Conservation (phyloP, 1,139 yeast genomes). For the Hemisphaericaspora lyxosophila region DNA sequence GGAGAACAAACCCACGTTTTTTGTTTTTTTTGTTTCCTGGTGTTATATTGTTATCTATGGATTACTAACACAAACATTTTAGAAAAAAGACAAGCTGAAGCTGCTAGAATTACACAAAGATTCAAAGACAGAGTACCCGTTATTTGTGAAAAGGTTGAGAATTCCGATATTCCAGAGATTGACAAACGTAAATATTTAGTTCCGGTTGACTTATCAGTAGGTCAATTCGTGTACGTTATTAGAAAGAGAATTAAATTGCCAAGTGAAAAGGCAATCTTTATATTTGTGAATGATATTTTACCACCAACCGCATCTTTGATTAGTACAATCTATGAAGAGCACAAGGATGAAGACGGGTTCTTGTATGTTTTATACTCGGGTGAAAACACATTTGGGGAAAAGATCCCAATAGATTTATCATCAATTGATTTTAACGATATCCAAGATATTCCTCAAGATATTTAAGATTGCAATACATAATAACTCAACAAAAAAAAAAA, state of each 20-base stretch:
- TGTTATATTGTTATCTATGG: background rate
- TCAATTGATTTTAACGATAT: slow-evolving; percentile 13
- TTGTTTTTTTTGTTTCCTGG: too few relatives aligned
- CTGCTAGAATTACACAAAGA: slow-evolving; percentile 85
- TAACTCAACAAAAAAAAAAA: background rate
- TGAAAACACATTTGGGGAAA: slow-evolving; percentile 74
- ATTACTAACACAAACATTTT: slow-evolving; percentile 21
- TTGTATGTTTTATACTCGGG: slow-evolving; percentile 90
- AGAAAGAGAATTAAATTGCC: slow-evolving; percentile 95
- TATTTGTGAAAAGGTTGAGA: slow-evolving; percentile 96
- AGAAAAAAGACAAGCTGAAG: slow-evolving; percentile 96
- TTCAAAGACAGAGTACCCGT: slow-evolving; percentile 93
- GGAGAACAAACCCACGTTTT: background rate
- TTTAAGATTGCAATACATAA: background rate
- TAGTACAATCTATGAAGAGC: slow-evolving; percentile 93
- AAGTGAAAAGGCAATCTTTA: slow-evolving; percentile 96
- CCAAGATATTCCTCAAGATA: slow-evolving; percentile 2
- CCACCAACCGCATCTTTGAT: slow-evolving; percentile 98
- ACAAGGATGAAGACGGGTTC: slow-evolving; percentile 96
- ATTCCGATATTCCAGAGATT: slow-evolving; percentile 92
- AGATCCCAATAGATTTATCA: slow-evolving; percentile 25
- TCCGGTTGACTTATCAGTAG: slow-evolving; percentile 94
- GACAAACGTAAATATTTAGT: slow-evolving; percentile 96
- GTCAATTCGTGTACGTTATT: slow-evolving; percentile 95
- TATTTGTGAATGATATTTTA: slow-evolving; percentile 91